Base-by-base conservation (phyloP, 2,329 filamentous ascomycete species). In the Alternaria sp. region DNA sequence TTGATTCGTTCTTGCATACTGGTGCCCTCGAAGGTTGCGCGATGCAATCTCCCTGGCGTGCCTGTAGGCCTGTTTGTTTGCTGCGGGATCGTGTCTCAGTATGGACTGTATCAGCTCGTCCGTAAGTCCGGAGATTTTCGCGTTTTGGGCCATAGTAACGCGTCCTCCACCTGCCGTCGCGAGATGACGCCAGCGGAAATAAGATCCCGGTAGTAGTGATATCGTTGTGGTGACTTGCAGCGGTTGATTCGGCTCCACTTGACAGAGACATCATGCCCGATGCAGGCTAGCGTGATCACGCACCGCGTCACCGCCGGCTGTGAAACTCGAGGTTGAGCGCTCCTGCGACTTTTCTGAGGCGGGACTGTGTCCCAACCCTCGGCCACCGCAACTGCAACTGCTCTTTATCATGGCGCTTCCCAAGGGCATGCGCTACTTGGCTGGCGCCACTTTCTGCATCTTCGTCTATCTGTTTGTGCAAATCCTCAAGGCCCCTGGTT, bases 391-490 rank as follows among this genome's bases (percentile, higher is more conserved):
- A 30, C 43, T 44, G 54, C 47, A 25, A 30, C 49, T 44, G 58
- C 55, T 58, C 14, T 23, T 61, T 76, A 87, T 72, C 70, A 97
- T 97, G 94, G 92, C 91, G 75, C 85, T 97, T 78, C 92, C 93
- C 77, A 90, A 90, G 84, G 92, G 93, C 61, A 90, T 97, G 78
- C 90, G 94, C 82, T 88, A 92, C 75, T 84, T 97, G 77, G 91
- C 88, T 71, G 86, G 92, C 69, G 84, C 88, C 66, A 92, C 90
- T 68, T 83, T 92, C 72, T 80, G 92, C 65, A 83, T 96, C 69
- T 92, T 93, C 84, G 85, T 92, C 66, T 94, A 94, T 80, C 88
- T 97, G 74, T 81, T 96, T 69, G 90, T 92, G 71, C 90, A 92
- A 75, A 84, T 96, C 73, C 89, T 92, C 78, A 87, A 87, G 65